These are phyloP conservation scores for Claviceps sp. DNA, from an alignment of 2,329 filamentous ascomycete species.

Conservation along the genomic window DNA sequence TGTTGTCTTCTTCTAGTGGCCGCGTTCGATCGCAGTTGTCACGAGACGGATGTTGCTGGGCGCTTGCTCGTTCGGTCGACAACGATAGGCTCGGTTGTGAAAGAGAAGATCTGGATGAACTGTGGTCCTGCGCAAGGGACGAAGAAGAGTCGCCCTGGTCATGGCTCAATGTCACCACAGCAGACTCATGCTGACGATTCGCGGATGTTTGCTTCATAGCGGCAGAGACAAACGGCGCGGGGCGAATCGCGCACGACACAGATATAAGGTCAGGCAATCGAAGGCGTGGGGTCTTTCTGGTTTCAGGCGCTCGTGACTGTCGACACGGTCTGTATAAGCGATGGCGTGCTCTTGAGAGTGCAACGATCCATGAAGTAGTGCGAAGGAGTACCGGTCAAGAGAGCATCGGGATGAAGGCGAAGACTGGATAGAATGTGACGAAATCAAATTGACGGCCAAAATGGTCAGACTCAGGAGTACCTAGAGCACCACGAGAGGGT, in stretches of 20 bases:
- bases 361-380: neutral
- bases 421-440: neutral
- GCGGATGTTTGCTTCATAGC: constrained; percentile 2
- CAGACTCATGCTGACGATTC: constrained; percentile 3
- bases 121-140: neutral
- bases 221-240: neutral
- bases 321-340: neutral
- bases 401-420: neutral
- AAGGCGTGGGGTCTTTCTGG: neutral
- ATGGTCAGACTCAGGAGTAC: neutral
- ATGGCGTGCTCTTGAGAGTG: constrained; percentile 4
- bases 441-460: neutral
- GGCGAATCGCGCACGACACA: neutral
- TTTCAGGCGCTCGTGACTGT: neutral
- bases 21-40: constrained; percentile 39
- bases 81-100: neutral
- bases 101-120: neutral
- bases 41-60: constrained; percentile 17
- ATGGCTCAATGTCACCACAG: neutral
- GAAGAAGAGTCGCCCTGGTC: neutral
- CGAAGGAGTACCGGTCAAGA: neutral
- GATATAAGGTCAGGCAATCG: neutral
- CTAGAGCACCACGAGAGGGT: neutral
- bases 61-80: constrained; percentile 2
- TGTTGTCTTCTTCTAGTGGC: constrained; percentile 34